Base-by-base conservation (phyloP, 306 rosid species). In the Dryas drummondii region DNA sequence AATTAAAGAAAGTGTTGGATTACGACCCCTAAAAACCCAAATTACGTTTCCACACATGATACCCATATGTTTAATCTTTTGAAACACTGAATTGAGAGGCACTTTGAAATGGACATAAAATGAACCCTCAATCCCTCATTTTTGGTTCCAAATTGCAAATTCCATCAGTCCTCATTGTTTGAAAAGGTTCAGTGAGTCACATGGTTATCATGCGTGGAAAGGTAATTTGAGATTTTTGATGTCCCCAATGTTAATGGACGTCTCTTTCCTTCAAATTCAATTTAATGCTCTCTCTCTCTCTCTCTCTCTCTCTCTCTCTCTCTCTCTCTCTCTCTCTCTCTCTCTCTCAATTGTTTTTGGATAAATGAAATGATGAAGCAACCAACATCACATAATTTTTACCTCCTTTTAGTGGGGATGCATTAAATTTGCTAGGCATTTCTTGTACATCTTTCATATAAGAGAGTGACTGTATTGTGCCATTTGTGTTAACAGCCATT, bases 61-160 rank as follows among this genome's bases (percentile, higher is more conserved):
- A 1, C 37, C 37, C 37, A 32, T 32, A 32, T 32, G 37, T 32
- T 32, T 32, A 32, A 32, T 1, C 37, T 32, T 46, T 46, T 46
- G 49, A 13, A 10, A 49, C 15, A 61, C 0, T 14, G 47, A 64
- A 16, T 64, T 58, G 57, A 47, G 41, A 47, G 61, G 56, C 76
- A 72, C 76, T 72, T 46, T 27, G 58, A 59, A 59, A 59, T 58
- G 56, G 58, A 27, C 19, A 57, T 15, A 63, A 15, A 63, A 63
- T 41, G 19, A 40, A 6, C 37, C 6, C 68, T 32, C 37, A 1
- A 32, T 32, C 37, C 37, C 48, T 63, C 68, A 7, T 16, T 63
- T 63, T 11, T 63, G 4, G 37, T 60, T 60, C 37, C 17, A 62
- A 62, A 26, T 48, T 52, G 54, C 66, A 48, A 45, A 4, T 44